Percentiles rank a stretch among this genome's conserved stretches.
These are phyloP conservation scores for Pleurostoma richardsiae DNA, from an alignment of 2,329 filamentous ascomycete species.

Conservation along the genomic window DNA sequence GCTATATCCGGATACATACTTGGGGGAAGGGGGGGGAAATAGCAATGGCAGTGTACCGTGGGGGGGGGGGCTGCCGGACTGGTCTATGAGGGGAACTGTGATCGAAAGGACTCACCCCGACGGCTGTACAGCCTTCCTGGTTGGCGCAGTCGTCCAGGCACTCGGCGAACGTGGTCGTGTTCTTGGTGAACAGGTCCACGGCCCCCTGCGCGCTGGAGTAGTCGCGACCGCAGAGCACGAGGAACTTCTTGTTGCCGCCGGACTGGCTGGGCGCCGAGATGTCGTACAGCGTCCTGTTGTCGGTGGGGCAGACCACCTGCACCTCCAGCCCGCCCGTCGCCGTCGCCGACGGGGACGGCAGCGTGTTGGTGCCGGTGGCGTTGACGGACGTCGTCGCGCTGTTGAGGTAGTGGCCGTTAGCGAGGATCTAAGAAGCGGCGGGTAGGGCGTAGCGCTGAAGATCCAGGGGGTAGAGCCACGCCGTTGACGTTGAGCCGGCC, in stretches of 20 bases:
- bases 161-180: conserved; percentile 18
- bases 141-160: conserved; percentile 25
- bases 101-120: conserved; percentile 10
- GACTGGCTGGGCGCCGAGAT: conserved; percentile 4
- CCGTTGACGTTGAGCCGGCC: too few relatives aligned
- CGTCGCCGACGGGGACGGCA: conserved; percentile 8
- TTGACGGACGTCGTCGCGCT: neutral
- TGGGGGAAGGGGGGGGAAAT: too few relatives aligned
- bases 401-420: too few relatives aligned
- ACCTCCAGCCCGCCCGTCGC: conserved; percentile 1
- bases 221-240: conserved; percentile 27
- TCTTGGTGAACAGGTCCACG: conserved; percentile 18
- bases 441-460: too few relatives aligned
- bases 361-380: conserved; percentile 1
- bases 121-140: conserved; percentile 21
- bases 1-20: too few relatives aligned
- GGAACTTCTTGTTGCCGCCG: conserved; percentile 14
- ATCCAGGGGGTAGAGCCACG: too few relatives aligned
- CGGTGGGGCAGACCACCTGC: conserved; percentile 19
- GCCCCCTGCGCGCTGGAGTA: conserved; percentile 23
- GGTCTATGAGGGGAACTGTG: too few relatives aligned
- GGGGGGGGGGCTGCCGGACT: too few relatives aligned
- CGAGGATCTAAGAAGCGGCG: too few relatives aligned
- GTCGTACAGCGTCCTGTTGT: conserved; percentile 27
- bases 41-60: too few relatives aligned